Evolutionary conservation across 1,139 yeast genomes (phyloP), one percentile per base, ranked within the genome.

Genomic region (Zygoascus hellenicus): DNA sequence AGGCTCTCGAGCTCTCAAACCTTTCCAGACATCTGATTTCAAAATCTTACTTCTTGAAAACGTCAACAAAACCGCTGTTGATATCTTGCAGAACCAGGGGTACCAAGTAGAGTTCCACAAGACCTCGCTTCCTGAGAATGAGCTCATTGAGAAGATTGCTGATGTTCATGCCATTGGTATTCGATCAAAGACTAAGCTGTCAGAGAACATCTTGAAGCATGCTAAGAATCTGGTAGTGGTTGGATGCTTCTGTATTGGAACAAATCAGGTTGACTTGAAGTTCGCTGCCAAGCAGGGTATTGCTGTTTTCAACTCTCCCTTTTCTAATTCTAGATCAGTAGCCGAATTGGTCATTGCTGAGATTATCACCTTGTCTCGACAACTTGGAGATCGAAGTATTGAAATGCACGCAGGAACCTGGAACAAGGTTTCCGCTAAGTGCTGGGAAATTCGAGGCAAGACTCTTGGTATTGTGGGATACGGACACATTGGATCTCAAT

Each of bases 391-490:
- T 69, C 83, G 99, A 71, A 87, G 96, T 38, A 84, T 86, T 58
- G 99, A 92, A 74, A 68, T 92, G 76, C 98, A 92, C 74, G 80
- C 95, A 46, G 97, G 97, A 55, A 83, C 95, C 54, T 92, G 99
- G 99, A 92, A 94, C 74, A 92, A 92, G 73, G 97, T 90, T 57
- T 77, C 88, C 61, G 77, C 89, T 59, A 89, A 80, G 69, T 92
- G 99, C 73, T 92, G 98, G 98, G 99, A 92, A 74, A 90, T 94
- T 59, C 85, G 99, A 72, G 98, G 99, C 59, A 92, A 92, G 72
- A 92, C 98, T 47, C 77, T 92, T 59, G 99, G 98, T 55, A 92
- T 92, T 62, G 77, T 92, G 32, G 99, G 99, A 56, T 92, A 94
- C 63, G 99, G 99, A 59, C 99, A 92, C 68, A 94, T 92, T 70